These are phyloP conservation scores for Cordyceps tenuipes DNA, from an alignment of 2,329 filamentous ascomycete genomes.

Conservation along the genomic window DNA sequence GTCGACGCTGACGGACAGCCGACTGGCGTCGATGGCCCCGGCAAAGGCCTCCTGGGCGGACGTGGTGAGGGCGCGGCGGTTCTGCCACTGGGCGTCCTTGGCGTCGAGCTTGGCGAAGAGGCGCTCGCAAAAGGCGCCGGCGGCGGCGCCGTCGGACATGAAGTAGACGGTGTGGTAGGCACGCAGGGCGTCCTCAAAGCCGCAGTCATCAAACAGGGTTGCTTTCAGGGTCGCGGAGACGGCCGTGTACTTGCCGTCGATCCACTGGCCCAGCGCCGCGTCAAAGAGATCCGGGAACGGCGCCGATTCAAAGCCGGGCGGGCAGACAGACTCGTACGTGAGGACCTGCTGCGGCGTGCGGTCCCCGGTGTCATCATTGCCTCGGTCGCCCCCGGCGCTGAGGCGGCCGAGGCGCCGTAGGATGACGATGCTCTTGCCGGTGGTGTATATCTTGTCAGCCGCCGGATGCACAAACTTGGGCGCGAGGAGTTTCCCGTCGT, in stretches of 20 bases:
- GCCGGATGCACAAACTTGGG: slow-evolving; percentile 68
- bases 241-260: slow-evolving; percentile 63
- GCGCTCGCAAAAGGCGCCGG: slow-evolving; percentile 55
- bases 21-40: slow-evolving; percentile 47
- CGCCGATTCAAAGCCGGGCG: slow-evolving; percentile 38
- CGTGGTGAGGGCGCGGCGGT: slow-evolving; percentile 73
- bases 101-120: slow-evolving; percentile 70
- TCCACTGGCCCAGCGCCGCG: slow-evolving; percentile 64
- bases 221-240: slow-evolving; percentile 58
- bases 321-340: slow-evolving; percentile 50
- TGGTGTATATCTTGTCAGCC: slow-evolving; percentile 67
- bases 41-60: slow-evolving; percentile 66
- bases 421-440: slow-evolving; percentile 82
- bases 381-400: not conserved
- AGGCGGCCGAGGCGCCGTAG: slow-evolving; percentile 52
- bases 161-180: slow-evolving; percentile 68
- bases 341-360: slow-evolving; percentile 30
- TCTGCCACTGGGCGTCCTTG: slow-evolving; percentile 57
- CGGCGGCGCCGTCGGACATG: slow-evolving; percentile 62
- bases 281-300: slow-evolving; percentile 72
- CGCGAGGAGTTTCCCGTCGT: slow-evolving; percentile 53
- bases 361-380: slow-evolving; percentile 29
- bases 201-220: slow-evolving; percentile 60
- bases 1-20: slow-evolving; percentile 49
- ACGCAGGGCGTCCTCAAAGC: slow-evolving; percentile 55